phyloP scores from a whole-genome alignment of 2,329 filamentous ascomycete species.

The Phyllosticta paracitricarpa region DNA sequence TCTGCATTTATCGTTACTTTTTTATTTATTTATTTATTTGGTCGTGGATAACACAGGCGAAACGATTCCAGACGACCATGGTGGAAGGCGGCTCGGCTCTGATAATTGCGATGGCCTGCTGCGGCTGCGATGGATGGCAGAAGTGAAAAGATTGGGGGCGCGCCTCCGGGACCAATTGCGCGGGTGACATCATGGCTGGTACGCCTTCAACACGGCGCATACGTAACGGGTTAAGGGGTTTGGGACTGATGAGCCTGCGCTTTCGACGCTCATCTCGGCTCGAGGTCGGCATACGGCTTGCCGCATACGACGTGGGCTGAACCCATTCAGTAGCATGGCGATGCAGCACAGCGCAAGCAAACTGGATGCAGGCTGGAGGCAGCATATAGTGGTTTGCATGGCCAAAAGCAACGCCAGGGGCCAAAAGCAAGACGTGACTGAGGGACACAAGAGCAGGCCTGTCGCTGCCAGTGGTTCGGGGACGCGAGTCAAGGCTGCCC shows the following conservation, averaged over 20 bases:
- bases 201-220: slow-evolving; percentile 5
- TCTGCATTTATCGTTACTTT: not conserved
- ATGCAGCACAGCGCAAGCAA: not conserved
- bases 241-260: not conserved
- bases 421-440: not conserved
- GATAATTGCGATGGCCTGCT: slow-evolving; percentile 8
- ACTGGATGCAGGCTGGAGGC: not conserved
- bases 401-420: not conserved
- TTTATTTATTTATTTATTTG: too few relatives aligned
- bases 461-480: not conserved
- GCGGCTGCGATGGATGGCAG: not conserved
- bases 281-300: not conserved
- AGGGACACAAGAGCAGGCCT: not conserved
- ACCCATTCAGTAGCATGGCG: not conserved
- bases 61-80: not conserved
- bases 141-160: not conserved
- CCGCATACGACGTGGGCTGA: not conserved
- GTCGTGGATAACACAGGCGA: too few relatives aligned
- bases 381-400: not conserved
- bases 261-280: not conserved
- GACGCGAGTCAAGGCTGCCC: slow-evolving; percentile 2
- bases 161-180: not conserved
- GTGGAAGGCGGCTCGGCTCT: not conserved
- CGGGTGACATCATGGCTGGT: not conserved
- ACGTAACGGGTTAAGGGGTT: not conserved